Base-by-base conservation (phyloP, 805 yeast genomes). In the Jamesozyma piceae region DNA sequence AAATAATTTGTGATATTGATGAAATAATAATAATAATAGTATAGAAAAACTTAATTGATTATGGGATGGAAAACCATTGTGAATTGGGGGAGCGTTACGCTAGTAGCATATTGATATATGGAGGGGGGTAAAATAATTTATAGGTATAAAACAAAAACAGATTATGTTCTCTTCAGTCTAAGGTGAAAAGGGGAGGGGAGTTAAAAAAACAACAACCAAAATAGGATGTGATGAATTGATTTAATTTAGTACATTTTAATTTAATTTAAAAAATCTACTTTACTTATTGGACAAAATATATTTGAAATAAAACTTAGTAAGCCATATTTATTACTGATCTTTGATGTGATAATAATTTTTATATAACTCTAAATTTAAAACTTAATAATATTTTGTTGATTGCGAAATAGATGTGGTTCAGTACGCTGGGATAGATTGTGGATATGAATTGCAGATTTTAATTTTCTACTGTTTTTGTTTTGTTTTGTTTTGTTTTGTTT, bases 301-400 rank as follows among this genome's bases (percentile, higher is more conserved):
- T 22, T 36, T 33, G 35, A 17, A 28, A 30, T 14, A 33, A 32
- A 46, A 46, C 52, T 52, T 52, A 53, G 55, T 44, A 52, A 51
- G 55, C 50, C 58, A 53, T 53, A 49, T 50, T 52, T 39, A 43
- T 35, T 42, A 34, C 15, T 38, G 28, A 24, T 24, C 28, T 24
- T n/a, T n/a, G 20, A 19, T 35, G 24, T 37, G 38, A 37, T 42
- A 32, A 37, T 39, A 13, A 28, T 32, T 43, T 30, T 29, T 22
- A 28, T 11, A 24, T 21, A 17, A 33, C 8, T 32, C 20, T 35
- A 39, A 39, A 35, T 40, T 37, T 32, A 38, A 38, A 43, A 41
- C 40, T 39, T 32, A 34, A 41, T 41, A 34, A 48, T 44, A 42
- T 43, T 43, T 38, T 44, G 47, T 35, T 49, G 53, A 46, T 50